Conservation (phyloP, 305 asterid species). For the Fraxinus xanthoxyloides region DNA sequence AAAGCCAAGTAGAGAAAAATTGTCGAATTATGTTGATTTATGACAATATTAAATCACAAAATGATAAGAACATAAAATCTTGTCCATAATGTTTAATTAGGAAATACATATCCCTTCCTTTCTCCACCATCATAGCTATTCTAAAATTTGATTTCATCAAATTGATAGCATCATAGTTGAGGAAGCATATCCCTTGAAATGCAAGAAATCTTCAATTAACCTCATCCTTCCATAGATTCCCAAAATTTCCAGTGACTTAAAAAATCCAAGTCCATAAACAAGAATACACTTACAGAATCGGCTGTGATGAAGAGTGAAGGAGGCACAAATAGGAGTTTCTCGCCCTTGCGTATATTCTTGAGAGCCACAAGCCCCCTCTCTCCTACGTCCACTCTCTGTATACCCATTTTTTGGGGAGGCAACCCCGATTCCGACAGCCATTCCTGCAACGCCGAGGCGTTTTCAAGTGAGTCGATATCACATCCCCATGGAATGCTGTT, state of each 20-base stretch:
- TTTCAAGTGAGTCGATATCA: conserved; percentile 69
- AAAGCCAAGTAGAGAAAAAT: neutral
- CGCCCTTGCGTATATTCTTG: conserved; percentile 83
- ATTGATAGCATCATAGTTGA: neutral
- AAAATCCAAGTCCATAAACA: neutral
- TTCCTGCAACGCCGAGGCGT: conserved; percentile 69
- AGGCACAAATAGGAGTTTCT: conserved; percentile 87
- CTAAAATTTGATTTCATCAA: neutral
- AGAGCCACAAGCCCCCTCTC: conserved; percentile 93
- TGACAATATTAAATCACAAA: neutral
- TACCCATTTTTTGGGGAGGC: conserved; percentile 85
- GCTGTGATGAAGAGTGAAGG: conserved; percentile 80
- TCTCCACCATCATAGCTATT: neutral
- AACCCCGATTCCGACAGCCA: conserved; percentile 72
- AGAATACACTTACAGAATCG: conserved; percentile 57
- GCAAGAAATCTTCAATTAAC: neutral
- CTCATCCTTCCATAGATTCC: neutral
- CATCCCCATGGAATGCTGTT: conserved; percentile 72
- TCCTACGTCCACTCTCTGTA: conserved; percentile 81
- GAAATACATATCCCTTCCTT: neutral
- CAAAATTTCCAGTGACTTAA: neutral
- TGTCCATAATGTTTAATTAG: neutral
- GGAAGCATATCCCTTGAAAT: neutral
- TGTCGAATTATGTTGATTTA: neutral
- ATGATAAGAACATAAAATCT: neutral